Evolutionary conservation across 176 grass and related monocot genomes (phyloP).

Genomic region (Oryza glaberrima): DNA sequence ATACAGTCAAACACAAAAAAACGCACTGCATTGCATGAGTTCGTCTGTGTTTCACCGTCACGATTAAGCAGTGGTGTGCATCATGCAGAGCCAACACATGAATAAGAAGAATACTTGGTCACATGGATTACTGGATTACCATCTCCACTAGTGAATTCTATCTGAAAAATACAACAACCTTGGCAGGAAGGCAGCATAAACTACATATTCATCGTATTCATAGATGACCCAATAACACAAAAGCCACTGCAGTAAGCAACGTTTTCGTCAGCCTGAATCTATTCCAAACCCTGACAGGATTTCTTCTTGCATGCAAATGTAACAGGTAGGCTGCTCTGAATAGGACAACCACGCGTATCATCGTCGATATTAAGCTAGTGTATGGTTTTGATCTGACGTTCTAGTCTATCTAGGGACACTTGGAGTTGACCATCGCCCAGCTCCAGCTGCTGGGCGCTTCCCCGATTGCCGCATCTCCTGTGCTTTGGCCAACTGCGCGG

Average conservation of each 20-base stretch:
- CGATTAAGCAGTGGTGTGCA: no score
- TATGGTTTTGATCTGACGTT: background rate
- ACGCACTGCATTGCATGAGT: no score
- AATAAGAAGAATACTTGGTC: background rate
- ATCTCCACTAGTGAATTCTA: background rate
- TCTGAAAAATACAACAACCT: background rate
- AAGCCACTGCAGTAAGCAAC: background rate
- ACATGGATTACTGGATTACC: background rate
- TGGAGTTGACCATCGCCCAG: slow-evolving; percentile 55
- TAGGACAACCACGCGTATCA: background rate
- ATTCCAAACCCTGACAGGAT: background rate
- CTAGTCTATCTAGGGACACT: slow-evolving; percentile 34
- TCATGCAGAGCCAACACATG: no score
- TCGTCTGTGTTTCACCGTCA: no score
- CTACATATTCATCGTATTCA: background rate
- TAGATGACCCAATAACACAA: background rate
- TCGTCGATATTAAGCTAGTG: background rate
- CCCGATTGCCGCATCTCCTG: slow-evolving; percentile 52
- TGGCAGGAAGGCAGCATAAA: background rate
- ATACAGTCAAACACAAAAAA: background rate
- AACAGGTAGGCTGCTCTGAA: background rate
- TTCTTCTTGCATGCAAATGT: background rate
- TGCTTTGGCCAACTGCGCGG: slow-evolving; percentile 44
- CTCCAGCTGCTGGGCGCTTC: slow-evolving; percentile 46
- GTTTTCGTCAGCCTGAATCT: background rate